Evolutionary conservation across 2,329 filamentous ascomycete genomes (phyloP), one percentile per base, ranked within the genome.

Genomic region (Myriosclerotinia curreyana): DNA sequence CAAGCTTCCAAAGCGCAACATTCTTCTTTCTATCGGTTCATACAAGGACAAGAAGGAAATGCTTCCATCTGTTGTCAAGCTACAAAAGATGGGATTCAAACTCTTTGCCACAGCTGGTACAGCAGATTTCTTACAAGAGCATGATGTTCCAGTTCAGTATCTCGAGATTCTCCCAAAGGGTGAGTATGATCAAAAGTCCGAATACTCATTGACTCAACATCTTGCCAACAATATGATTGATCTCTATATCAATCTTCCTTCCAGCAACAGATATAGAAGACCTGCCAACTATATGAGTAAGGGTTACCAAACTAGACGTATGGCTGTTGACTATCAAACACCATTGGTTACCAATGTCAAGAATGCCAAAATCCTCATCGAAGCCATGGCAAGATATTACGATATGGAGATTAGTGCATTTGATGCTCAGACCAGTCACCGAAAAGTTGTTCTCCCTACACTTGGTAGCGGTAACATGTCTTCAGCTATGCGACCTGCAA

Each of bases 1-100:
- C 84, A 93, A 90, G 77, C 85, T 99, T 50, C 95, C 95, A 28
- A 96, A 96, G 80, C 92, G 91, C 79, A 98, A 98, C 77, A 90
- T 99, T 64, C 81, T 99, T 20, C 82, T 99, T 66, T 99, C 95
- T 3, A 96, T 99, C 72, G 95, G 95, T 72, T 93, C 92, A 0
- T 98, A 90, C 83, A 97, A 97, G 81, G 95, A 99, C 76, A 99
- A 99, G 83, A 84, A 92, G 75, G 95, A 99, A 79, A 92, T 99
- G 90, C 82, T 99, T 66, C 92, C 94, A 8, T 96, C 94, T 0
- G 89, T 99, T 61, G 82, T 90, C 76, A 96, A 94, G 77, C 83
- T 99, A 55, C 88, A 96, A 78, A 86, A 91, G 75, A 82, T 98
- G 75, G 95, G 94, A 61, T 99, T 91, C 82, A 97, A 96, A 77